A percentile compares a stretch with the other conserved stretches of the same genome.
phyloP scores from a whole-genome alignment of 805 yeast genomes.

The Suhomyces prunicola region DNA sequence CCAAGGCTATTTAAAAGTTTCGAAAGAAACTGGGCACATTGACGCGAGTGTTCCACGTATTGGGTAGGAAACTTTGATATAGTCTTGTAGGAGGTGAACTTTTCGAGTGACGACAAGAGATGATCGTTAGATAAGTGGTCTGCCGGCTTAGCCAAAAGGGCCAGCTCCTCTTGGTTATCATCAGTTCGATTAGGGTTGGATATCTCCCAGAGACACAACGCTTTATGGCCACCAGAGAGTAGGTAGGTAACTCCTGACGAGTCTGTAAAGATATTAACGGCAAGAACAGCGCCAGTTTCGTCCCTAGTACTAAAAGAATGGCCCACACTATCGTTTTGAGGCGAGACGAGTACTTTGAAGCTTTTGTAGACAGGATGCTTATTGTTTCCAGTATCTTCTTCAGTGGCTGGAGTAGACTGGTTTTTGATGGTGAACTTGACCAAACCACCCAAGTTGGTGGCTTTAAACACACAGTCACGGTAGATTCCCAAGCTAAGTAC shows the following conservation, averaged over 20 bases:
- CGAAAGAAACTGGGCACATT: conserved; percentile 76
- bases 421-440: conserved; percentile 24
- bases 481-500: conserved; percentile 59
- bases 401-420: conserved; percentile 8
- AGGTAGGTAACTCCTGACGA: conserved; percentile 42
- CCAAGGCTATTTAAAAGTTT: conserved; percentile 66
- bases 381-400: conserved; percentile 5
- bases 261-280: conserved; percentile 47
- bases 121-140: conserved; percentile 49
- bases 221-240: conserved; percentile 70
- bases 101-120: conserved; percentile 58
- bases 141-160: neutral
- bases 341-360: conserved; percentile 8
- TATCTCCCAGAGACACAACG: conserved; percentile 70
- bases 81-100: conserved; percentile 67
- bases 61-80: conserved; percentile 71
- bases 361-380: conserved; percentile 4
- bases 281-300: conserved; percentile 47
- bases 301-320: conserved; percentile 7
- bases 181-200: conserved; percentile 19
- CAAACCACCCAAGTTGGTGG: conserved; percentile 47
- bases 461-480: conserved; percentile 60
- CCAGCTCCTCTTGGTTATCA: neutral
- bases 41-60: conserved; percentile 73
- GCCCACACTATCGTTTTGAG: conserved; percentile 10